Evolutionary conservation across 768 basidiomycete genomes (phyloP), one percentile per base, ranked within the genome.

Genomic region (Agrocybe pediades): DNA sequence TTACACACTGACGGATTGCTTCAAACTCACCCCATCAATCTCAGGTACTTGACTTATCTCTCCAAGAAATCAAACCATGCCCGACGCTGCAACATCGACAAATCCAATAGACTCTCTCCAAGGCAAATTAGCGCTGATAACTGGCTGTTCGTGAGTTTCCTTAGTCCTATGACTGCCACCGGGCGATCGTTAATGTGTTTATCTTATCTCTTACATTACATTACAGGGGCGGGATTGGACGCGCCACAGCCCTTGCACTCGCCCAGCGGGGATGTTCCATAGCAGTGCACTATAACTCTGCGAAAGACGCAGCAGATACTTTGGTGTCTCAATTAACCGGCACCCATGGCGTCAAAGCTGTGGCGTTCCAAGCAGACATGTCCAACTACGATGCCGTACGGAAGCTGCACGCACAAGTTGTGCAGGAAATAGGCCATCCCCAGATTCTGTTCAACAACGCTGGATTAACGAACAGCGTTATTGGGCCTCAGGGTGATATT

Each of bases 381-480:
- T 71, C 68, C 7, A 63, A 66, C n/a, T 81, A 79, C 61, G 76
- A 79, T 13, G 64, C 58, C 1, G 77, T 77, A n/a, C 71, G 75
- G n/a, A 62, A 55, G 47, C 57, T 83, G 23, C 69, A 82, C 56
- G 63, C 65, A 11, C 68, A 72, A 16, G 76, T 83, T 26, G 74
- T 80, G 16, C 61, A 63, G 17, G 54, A 63, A 6, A 65, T 83
- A 42, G 81, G 82, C 0, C 68, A 79, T 49, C 78, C 79, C 0
- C 78, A 82, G 57, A 74, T 83, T 47, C 55, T 83, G 29, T 82
- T 79, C 62, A 79, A 77, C 57, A 84, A 84, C 54, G 72, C 79
- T 39, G 81, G 80, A 8, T 68, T 70, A 0, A 70, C 76, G 0
- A 71, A 71, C 8, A 72, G 64, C 6, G 65, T 62, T 19, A 74